A percentile compares a stretch with the other conserved stretches of the same genome.
phyloP scores from a whole-genome alignment of 768 basidiomycete species.

The Leccinum subgranulosum region DNA sequence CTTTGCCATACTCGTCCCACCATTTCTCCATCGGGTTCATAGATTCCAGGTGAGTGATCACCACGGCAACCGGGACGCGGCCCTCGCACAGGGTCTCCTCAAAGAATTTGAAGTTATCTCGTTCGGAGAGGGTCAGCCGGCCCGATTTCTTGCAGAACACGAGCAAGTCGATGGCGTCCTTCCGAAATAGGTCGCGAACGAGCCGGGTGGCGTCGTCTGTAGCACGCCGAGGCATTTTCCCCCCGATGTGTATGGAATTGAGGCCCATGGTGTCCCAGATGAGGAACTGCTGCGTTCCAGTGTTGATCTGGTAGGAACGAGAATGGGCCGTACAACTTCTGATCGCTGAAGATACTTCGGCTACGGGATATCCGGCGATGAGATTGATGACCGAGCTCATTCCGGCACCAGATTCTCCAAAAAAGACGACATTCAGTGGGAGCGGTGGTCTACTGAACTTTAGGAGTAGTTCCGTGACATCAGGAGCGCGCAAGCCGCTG shows the following conservation, averaged over 20 bases:
- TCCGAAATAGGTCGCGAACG: conserved; percentile 16
- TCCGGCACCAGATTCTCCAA: conserved; percentile 28
- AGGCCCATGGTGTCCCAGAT: conserved; percentile 4
- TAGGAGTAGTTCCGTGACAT: neutral
- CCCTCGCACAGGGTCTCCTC: conserved; percentile 30
- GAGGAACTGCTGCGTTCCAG: neutral
- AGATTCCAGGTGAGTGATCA: conserved; percentile 33
- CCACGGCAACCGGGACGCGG: conserved; percentile 32
- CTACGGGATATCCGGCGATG: neutral
- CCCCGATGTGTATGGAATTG: neutral
- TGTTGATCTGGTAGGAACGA: neutral
- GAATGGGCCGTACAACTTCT: neutral
- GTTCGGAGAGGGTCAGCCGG: conserved; percentile 21
- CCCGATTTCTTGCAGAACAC: conserved; percentile 30
- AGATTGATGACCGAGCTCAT: conserved; percentile 31
- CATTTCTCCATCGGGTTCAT: conserved; percentile 15
- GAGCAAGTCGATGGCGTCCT: conserved; percentile 30
- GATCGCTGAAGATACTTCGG: neutral
- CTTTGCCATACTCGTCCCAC: conserved; percentile 15
- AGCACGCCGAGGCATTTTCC: neutral
- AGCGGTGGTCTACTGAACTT: neutral
- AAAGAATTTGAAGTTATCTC: conserved; percentile 30
- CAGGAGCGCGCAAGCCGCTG: neutral
- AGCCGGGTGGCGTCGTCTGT: conserved; percentile 17
- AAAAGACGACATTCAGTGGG: conserved; percentile 29